A percentile compares a stretch with the other conserved stretches of the same genome.
These are phyloP conservation scores for Botryosphaeria agaves DNA, from an alignment of 2,329 filamentous ascomycete genomes.

Conservation along the genomic window DNA sequence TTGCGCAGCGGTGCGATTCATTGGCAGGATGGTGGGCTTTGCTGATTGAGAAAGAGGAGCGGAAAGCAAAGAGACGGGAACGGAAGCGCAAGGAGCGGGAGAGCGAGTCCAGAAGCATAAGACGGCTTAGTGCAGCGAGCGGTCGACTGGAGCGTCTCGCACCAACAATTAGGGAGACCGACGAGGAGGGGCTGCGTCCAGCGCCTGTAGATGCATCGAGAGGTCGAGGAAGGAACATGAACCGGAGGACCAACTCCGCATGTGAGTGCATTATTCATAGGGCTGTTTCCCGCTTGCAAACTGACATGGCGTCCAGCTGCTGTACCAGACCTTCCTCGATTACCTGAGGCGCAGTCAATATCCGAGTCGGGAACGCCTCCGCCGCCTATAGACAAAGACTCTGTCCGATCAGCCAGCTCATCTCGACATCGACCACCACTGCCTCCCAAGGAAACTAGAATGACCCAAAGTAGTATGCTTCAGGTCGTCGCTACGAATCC, in stretches of 20 bases:
- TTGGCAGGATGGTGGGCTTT: constrained; percentile 94
- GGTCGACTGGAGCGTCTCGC: constrained; percentile 70
- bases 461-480: constrained; percentile 57
- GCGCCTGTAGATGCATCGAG: constrained; percentile 40
- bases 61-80: constrained; percentile 66
- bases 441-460: constrained; percentile 58
- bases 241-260: no score
- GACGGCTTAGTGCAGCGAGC: constrained; percentile 76
- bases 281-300: background rate
- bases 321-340: constrained; percentile 58
- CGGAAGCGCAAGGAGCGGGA: constrained; percentile 75
- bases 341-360: no score
- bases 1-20: constrained; percentile 76
- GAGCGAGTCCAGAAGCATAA: constrained; percentile 57
- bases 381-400: constrained; percentile 63
- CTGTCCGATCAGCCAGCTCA: constrained; percentile 57
- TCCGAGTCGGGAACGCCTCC: constrained; percentile 37
- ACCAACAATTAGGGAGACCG: constrained; percentile 58
- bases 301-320: constrained; percentile 18
- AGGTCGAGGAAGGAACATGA: constrained; percentile 59
- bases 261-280: constrained; percentile 1
- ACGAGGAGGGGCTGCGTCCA: constrained; percentile 48
- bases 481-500: constrained; percentile 62
- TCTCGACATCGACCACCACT: constrained; percentile 62
- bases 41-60: constrained; percentile 82